Evolutionary conservation across 2,329 filamentous ascomycete genomes (phyloP).

Genomic region (Aspergillus novoparasiticus): DNA sequence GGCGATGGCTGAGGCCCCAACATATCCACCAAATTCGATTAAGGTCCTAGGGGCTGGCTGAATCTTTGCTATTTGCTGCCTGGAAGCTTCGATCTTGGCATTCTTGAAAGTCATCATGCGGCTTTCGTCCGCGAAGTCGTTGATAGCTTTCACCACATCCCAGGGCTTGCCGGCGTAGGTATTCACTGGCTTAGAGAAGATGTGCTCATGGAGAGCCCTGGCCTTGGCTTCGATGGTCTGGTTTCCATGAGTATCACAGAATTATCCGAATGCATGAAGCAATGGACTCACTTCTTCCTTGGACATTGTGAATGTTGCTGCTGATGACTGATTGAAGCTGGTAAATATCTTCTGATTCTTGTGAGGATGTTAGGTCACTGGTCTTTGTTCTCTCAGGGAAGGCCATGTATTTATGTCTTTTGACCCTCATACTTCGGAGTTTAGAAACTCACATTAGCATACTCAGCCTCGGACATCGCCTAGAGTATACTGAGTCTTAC

Average conservation of each 20-base stretch:
- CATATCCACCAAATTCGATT: constrained; percentile 41
- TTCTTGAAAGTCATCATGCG: constrained; percentile 38
- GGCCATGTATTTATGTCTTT: background rate
- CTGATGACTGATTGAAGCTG: background rate
- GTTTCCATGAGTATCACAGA: background rate
- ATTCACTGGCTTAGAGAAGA: constrained; percentile 21
- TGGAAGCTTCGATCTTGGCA: constrained; percentile 30
- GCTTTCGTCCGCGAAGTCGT: constrained; percentile 31
- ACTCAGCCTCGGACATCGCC: background rate
- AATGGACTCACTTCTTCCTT: background rate
- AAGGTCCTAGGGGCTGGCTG: constrained; percentile 32
- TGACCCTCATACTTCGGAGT: background rate
- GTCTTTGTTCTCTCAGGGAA: background rate
- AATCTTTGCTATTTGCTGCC: constrained; percentile 23
- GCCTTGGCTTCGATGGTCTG: constrained; percentile 13
- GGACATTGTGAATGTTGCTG: background rate
- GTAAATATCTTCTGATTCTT: too few species aligned
- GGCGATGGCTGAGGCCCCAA: constrained; percentile 41
- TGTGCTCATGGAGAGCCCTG: constrained; percentile 21
- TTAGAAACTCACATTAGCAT: background rate
- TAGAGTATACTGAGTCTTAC: background rate
- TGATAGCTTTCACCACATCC: constrained; percentile 33
- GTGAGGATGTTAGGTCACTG: too few species aligned
- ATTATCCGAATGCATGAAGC: background rate
- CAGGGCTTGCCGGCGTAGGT: constrained; percentile 29